These are phyloP conservation scores for Neurospora cerealis DNA, from an alignment of 495 filamentous ascomycete genomes.

Conservation along the genomic window DNA sequence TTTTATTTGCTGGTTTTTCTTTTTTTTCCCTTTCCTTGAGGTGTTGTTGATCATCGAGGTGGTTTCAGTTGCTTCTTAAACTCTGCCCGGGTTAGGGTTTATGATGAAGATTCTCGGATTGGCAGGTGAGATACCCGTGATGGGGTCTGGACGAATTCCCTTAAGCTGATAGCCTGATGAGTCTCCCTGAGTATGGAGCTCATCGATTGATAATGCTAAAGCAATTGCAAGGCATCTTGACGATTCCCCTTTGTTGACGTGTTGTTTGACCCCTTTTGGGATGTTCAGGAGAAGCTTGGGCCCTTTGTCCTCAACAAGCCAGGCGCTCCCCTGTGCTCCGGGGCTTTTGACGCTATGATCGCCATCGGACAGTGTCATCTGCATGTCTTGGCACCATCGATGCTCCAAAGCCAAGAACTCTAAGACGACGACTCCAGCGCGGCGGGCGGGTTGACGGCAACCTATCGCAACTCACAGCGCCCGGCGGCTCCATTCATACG, in stretches of 20 bases:
- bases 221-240: not conserved
- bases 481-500: not conserved
- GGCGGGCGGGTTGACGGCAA: not conserved
- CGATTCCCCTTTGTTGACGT: not conserved
- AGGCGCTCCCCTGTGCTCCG: not conserved
- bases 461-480: not conserved
- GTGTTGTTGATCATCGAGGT: not conserved
- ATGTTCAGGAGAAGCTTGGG: not conserved
- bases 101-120: not conserved
- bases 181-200: not conserved
- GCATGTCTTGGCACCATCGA: not conserved
- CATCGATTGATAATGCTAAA: not conserved
- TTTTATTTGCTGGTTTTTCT: not conserved
- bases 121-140: not conserved
- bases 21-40: not conserved
- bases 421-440: not conserved
- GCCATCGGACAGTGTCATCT: not conserved
- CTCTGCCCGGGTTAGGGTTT: not conserved
- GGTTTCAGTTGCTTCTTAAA: not conserved
- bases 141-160: not conserved
- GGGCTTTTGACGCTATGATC: not conserved
- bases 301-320: not conserved
- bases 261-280: not conserved
- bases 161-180: not conserved
- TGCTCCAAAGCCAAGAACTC: not conserved